Evolutionary conservation across 768 basidiomycete genomes (phyloP).

Genomic region (Leccinum longicurvipes): DNA sequence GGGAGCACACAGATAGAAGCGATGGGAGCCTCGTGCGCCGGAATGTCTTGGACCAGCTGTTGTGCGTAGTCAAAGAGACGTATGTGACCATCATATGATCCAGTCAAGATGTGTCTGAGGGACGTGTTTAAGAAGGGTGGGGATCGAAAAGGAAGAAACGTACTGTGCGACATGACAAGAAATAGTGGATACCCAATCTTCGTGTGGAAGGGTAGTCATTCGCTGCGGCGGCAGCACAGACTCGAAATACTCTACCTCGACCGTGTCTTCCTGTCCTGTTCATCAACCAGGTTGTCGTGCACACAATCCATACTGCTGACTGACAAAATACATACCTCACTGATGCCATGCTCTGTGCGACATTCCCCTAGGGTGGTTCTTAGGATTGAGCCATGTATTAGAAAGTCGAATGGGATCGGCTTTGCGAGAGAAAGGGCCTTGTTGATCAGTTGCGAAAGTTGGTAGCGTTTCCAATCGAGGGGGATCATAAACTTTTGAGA

Average conservation of each 20-base stretch:
- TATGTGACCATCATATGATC: constrained; percentile 77
- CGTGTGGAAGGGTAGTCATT: constrained; percentile 74
- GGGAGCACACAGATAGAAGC: constrained; percentile 62
- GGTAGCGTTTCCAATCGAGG: constrained; percentile 86
- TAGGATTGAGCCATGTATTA: constrained; percentile 80
- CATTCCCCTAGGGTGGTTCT: constrained; percentile 69
- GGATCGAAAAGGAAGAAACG: background rate
- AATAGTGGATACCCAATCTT: constrained; percentile 81
- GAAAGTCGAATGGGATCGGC: constrained; percentile 90
- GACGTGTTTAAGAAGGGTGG: background rate
- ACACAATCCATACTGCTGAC: background rate
- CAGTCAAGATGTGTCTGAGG: constrained; percentile 65
- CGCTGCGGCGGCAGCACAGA: constrained; percentile 84
- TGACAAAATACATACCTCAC: constrained; percentile 47
- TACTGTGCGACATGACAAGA: constrained; percentile 31
- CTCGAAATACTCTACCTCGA: constrained; percentile 91
- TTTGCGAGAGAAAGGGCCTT: constrained; percentile 76
- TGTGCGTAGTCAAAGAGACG: constrained; percentile 73
- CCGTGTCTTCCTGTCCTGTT: constrained; percentile 69
- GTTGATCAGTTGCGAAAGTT: constrained; percentile 95
- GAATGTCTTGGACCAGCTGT: constrained; percentile 46
- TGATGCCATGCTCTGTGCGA: constrained; percentile 65
- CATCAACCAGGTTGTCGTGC: constrained; percentile 9
- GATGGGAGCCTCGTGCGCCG: constrained; percentile 62
- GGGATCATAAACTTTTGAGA: constrained; percentile 93